Percentiles rank a stretch among this genome's conserved stretches.
phyloP scores from a whole-genome alignment of 345 rosid genomes.

The Arabis alpina region DNA sequence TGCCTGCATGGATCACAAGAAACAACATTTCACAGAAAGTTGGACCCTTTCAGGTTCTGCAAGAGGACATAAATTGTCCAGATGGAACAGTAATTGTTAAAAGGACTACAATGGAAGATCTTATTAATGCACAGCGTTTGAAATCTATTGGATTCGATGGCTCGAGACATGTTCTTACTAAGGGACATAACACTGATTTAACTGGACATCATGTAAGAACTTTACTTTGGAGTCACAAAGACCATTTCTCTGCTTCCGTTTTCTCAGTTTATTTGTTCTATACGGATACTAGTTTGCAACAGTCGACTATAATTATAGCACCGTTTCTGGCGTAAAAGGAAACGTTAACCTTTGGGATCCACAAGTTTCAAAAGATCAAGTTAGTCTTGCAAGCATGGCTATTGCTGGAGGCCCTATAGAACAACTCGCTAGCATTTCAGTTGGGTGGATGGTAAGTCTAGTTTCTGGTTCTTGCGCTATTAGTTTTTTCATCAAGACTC shows the following conservation, averaged over 20 bases:
- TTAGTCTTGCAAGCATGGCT: slow-evolving; percentile 34
- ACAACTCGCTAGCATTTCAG: slow-evolving; percentile 32
- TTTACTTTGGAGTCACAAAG: not conserved
- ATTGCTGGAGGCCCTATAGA: slow-evolving; percentile 21
- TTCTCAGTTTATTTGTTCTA: slow-evolving; percentile 7
- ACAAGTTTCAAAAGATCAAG: slow-evolving; percentile 32
- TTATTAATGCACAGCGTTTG: slow-evolving; percentile 2
- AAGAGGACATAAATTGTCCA: slow-evolving; percentile 31
- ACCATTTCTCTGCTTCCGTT: not conserved
- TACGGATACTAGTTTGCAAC: slow-evolving; percentile 31
- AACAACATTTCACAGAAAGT: slow-evolving; percentile 13
- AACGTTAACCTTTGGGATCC: slow-evolving; percentile 37
- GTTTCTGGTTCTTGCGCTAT: not conserved
- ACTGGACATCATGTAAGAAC: slow-evolving; percentile 38
- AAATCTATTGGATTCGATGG: slow-evolving; percentile 23
- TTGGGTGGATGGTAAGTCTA: slow-evolving; percentile 42
- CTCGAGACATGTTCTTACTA: slow-evolving; percentile 1
- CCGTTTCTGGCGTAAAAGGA: slow-evolving; percentile 26
- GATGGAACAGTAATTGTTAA: slow-evolving; percentile 35
- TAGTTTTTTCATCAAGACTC: not conserved
- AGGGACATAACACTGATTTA: not conserved
- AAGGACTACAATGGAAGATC: slow-evolving; percentile 38
- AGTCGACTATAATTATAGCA: not conserved
- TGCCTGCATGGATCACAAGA: slow-evolving; percentile 27
- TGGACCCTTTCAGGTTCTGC: slow-evolving; percentile 12